These are phyloP conservation scores for Lentinula raphanica DNA, from an alignment of 768 basidiomycete genomes.

Conservation along the genomic window DNA sequence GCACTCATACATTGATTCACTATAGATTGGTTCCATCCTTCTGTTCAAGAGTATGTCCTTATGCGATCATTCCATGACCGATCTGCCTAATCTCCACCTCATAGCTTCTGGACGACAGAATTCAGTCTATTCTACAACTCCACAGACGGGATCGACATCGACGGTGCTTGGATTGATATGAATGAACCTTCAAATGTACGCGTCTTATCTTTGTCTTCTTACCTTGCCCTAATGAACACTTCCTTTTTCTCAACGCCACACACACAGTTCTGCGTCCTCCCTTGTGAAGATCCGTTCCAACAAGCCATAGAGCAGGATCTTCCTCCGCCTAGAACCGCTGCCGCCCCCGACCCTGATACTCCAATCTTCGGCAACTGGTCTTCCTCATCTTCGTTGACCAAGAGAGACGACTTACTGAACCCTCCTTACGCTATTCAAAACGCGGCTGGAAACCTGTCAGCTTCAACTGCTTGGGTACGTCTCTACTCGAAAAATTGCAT, in stretches of 20 bases:
- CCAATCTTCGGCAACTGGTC: slow-evolving; percentile 39
- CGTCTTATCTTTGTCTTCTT: neutral
- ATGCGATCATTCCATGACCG: neutral
- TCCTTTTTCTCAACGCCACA: too few relatives aligned
- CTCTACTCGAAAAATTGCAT: too few relatives aligned
- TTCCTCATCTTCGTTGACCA: slow-evolving; percentile 11
- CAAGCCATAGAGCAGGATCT: slow-evolving; percentile 48
- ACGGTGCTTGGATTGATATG: slow-evolving; percentile 75
- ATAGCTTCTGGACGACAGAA: slow-evolving; percentile 59
- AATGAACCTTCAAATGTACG: slow-evolving; percentile 66
- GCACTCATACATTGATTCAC: neutral
- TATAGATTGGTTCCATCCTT: slow-evolving; percentile 57
- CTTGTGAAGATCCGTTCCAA: slow-evolving; percentile 55
- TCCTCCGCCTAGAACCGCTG: slow-evolving; percentile 46
- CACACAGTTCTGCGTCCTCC: slow-evolving; percentile 56
- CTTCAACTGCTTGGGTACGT: slow-evolving; percentile 50
- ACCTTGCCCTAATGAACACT: too few relatives aligned
- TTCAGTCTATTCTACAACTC: slow-evolving; percentile 53
- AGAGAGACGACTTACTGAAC: slow-evolving; percentile 31
- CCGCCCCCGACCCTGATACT: slow-evolving; percentile 47
- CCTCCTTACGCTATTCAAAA: slow-evolving; percentile 62
- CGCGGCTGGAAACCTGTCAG: slow-evolving; percentile 41
- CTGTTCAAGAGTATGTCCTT: slow-evolving; percentile 39
- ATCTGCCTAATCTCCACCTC: neutral
- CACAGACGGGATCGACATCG: slow-evolving; percentile 53